Evolutionary conservation across 2,329 filamentous ascomycete species (phyloP), one percentile per base, ranked within the genome.

Genomic region (Talaromyces sp.): DNA sequence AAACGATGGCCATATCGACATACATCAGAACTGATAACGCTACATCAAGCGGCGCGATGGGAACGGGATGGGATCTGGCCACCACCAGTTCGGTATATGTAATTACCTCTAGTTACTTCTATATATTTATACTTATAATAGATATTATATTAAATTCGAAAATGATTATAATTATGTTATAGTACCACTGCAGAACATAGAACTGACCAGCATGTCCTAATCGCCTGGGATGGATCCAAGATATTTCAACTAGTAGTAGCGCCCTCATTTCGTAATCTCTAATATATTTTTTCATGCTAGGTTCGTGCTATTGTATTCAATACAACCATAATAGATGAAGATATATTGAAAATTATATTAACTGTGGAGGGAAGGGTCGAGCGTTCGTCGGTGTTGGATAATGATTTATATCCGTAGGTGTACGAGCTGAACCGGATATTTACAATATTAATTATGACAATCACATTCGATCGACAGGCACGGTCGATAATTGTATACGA

Each of bases 1-100:
- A 63, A 56, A 59, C 35, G 59, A 11, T 53, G 57, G 55, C 62
- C 63, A 28, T 65, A 65, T 61, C 61, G 63, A 21, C 22, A 61
- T 57, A 63, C 59, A 25, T 63, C 63, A n/a, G 61, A 65, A 53
- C 52, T 64, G 45, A 55, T 35, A 17, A 52, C 19, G 51, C 54
- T 65, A 48, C 62, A 64, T 58, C 52, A 55, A 37, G 61, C 58
- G 17, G 54, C 51, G n/a, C 28, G 56, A 22, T n/a, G 51, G 13
- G 56, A 57, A 39, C 43, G 43, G 25, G 28, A 46, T 31, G 45
- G 53, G n/a, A 60, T 62, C 21, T 62, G 56, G 57, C 61, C 57
- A 21, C 60, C 61, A 7, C 60, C 60, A 40, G 33, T 56, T 58
- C 51, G 53, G 15, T 31, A 10, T 6, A 31, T 46, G 43, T 46